A percentile compares a stretch with the other conserved stretches of the same genome.
Evolutionary conservation across 441 rosid genomes (phyloP).

Genomic region (Sinapis alba): DNA sequence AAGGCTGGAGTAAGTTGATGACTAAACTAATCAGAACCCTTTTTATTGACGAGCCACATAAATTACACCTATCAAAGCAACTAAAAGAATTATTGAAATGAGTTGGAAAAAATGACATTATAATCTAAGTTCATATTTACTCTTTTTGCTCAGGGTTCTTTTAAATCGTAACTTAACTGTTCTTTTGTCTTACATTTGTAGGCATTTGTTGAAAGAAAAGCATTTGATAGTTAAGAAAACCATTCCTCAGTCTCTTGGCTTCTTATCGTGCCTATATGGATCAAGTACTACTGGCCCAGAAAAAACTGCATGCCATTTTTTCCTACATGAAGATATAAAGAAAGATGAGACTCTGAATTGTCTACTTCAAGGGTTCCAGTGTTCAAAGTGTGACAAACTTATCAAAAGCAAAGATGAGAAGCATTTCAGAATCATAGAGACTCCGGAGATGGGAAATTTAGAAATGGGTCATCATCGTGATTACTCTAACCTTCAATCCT

Average conservation of each 20-base stretch:
- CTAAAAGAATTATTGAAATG: neutral
- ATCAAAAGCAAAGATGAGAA: slow-evolving; percentile 39
- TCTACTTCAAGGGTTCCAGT: slow-evolving; percentile 78
- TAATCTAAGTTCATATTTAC: slow-evolving; percentile 21
- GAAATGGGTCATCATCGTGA: slow-evolving; percentile 46
- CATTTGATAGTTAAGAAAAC: slow-evolving; percentile 63
- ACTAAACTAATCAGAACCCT: neutral
- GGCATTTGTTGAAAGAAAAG: slow-evolving; percentile 66
- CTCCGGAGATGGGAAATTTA: slow-evolving; percentile 41
- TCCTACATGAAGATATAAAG: slow-evolving; percentile 50
- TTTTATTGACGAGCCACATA: neutral
- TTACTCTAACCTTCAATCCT: slow-evolving; percentile 52
- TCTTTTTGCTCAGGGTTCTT: slow-evolving; percentile 23
- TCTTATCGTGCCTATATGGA: slow-evolving; percentile 81
- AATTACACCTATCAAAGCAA: neutral
- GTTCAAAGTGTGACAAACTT: slow-evolving; percentile 81
- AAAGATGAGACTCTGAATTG: slow-evolving; percentile 51
- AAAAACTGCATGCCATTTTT: slow-evolving; percentile 62
- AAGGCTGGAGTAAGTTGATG: slow-evolving; percentile 78
- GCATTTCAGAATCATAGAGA: slow-evolving; percentile 45
- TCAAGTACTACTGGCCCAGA: slow-evolving; percentile 47
- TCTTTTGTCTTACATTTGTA: slow-evolving; percentile 44
- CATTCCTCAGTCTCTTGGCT: slow-evolving; percentile 80
- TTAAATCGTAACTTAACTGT: slow-evolving; percentile 31
- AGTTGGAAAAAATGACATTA: slow-evolving; percentile 1